These are phyloP conservation scores for Trametes hirsuta DNA, from an alignment of 1,284 basidiomycete species.

Conservation along the genomic window DNA sequence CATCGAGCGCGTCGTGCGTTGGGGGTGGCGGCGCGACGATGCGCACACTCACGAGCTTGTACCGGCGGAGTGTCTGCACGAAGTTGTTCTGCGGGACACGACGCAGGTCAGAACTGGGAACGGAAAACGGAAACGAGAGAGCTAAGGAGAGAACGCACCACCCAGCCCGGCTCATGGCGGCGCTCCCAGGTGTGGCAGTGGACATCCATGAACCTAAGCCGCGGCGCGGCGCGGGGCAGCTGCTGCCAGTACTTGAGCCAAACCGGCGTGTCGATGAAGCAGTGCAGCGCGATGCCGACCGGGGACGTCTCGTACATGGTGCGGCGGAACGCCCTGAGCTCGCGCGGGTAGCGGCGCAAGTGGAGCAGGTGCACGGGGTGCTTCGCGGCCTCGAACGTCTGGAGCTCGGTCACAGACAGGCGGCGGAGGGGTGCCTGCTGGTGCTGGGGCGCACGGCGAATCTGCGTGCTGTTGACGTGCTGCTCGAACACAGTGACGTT, in stretches of 20 bases:
- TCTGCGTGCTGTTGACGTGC: constrained; percentile 11
- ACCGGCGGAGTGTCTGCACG: constrained; percentile 11
- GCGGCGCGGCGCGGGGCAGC: constrained; percentile 8
- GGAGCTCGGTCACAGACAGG: constrained; percentile 12
- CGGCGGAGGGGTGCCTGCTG: constrained; percentile 4
- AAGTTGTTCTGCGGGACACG: not conserved
- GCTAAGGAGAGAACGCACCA: not conserved
- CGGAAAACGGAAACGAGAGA: not conserved
- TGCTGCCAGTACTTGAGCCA: constrained; percentile 18
- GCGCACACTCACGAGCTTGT: constrained; percentile 15
- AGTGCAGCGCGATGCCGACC: constrained; percentile 17
- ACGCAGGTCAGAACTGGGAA: not conserved
- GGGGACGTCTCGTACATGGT: constrained; percentile 13
- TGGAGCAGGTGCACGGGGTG: constrained; percentile 17
- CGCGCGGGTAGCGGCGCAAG: constrained; percentile 13
- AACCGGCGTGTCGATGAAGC: constrained; percentile 10
- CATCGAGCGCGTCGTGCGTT: constrained; percentile 1
- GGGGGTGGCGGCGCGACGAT: constrained; percentile 17
- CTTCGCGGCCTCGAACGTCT: not conserved
- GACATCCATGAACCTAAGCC: constrained; percentile 16
- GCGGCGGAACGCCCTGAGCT: constrained; percentile 9
- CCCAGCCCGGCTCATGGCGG: constrained; percentile 14
- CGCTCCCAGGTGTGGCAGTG: constrained; percentile 18
- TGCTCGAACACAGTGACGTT: constrained; percentile 14
- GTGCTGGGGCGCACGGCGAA: not conserved